Evolutionary conservation across 345 rosid species (phyloP), one percentile per base, ranked within the genome.

Genomic region (Brassica napus): DNA sequence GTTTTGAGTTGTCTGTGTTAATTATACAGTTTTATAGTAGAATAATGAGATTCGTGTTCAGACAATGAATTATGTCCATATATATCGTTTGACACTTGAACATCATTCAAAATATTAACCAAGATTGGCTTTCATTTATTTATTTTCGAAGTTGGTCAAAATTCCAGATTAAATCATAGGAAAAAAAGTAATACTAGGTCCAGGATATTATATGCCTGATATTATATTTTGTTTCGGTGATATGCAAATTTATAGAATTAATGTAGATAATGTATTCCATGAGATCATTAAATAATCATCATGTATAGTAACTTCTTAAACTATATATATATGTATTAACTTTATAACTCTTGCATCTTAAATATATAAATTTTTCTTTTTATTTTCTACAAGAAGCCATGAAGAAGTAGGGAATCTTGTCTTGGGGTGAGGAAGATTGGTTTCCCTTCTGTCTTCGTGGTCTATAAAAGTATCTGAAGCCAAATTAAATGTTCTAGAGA

Each of bases 341-440:
- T 3, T 16, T 52, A 23, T 6, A 69, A 52, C 44, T 32, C 63
- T 67, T 60, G 66, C 63, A 72, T 35, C 54, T 32, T 59, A 57
- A 52, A 15, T n/a, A 3, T 57, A 23, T n/a, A 14, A 52, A n/a
- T 52, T 52, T 5, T 52, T 15, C 9, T 12, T 5, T 26, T 10
- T 60, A 0, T 5, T 35, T 6, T 23, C 9, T 12, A 32, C 28
- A 54, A 57, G 37, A 64, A 42, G 34, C 47, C 8, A 34, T 6
- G 44, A 34, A 8, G 59, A 59, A 44, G 52, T 9, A 63, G 66
- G 62, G 83, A 74, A 80, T 74, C 79, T 80, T 74, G 30, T 80
- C 52, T 80, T 63, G 83, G 83, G 83, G 74, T 74, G 9, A 52
- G 66, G 62, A 69, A 69, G 71, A 69, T 69, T 44, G 63, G 57